Percentiles rank a stretch among this genome's conserved stretches.
phyloP scores from a whole-genome alignment of 495 filamentous ascomycete genomes.

The Neurospora sp. region DNA sequence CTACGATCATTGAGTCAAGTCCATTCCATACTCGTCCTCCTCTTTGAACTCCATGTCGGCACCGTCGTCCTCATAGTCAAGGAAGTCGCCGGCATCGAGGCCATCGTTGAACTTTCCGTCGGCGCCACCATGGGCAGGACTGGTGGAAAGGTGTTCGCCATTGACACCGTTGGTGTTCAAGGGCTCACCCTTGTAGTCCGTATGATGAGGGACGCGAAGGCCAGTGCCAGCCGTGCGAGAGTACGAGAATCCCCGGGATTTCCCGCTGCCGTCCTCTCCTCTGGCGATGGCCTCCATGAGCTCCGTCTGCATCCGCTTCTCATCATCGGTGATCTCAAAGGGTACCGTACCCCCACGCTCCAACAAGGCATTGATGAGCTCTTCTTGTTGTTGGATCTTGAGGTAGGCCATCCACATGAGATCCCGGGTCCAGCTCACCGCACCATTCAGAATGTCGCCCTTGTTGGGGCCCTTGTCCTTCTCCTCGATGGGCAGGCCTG shows the following conservation, averaged over 20 bases:
- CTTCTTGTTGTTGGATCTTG: slow-evolving; percentile 79
- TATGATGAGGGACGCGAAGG: slow-evolving; percentile 84
- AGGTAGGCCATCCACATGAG: slow-evolving; percentile 91
- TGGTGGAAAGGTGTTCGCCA: slow-evolving; percentile 40
- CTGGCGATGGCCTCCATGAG: slow-evolving; percentile 73
- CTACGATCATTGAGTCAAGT: slow-evolving; percentile 32
- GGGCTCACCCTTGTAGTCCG: slow-evolving; percentile 77
- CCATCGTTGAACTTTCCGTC: slow-evolving; percentile 46
- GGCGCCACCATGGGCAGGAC: slow-evolving; percentile 56
- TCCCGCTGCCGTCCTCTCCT: slow-evolving; percentile 48
- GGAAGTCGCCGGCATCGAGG: slow-evolving; percentile 52
- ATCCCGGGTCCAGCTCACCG: slow-evolving; percentile 93
- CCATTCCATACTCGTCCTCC: slow-evolving; percentile 84
- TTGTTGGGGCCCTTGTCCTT: slow-evolving; percentile 99
- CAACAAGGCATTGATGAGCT: slow-evolving; percentile 62
- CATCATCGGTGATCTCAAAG: slow-evolving; percentile 81
- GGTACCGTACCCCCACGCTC: slow-evolving; percentile 64
- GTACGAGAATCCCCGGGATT: slow-evolving; percentile 52
- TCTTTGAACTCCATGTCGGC: slow-evolving; percentile 69
- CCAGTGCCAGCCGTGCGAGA: slow-evolving; percentile 74
- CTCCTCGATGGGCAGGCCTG: slow-evolving; percentile 83
- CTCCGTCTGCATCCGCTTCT: slow-evolving; percentile 89
- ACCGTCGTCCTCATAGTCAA: slow-evolving; percentile 57
- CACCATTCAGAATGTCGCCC: slow-evolving; percentile 94
- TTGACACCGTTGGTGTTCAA: slow-evolving; percentile 37